These are phyloP conservation scores for Apiotrichum siamense DNA, from an alignment of 1,284 basidiomycete species.

Conservation along the genomic window DNA sequence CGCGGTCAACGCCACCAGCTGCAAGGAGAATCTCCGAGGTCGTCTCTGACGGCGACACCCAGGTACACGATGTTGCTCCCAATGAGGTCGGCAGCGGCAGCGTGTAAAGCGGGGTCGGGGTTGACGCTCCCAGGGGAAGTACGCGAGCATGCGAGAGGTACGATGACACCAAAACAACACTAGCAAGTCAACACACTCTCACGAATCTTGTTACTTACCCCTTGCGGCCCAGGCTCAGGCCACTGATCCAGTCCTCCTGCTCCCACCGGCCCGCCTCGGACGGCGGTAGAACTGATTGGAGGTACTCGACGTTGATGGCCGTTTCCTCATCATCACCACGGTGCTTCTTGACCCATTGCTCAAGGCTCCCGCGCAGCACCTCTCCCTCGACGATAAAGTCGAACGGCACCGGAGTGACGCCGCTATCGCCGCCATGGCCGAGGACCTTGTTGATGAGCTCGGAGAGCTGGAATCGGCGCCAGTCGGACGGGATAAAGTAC, in stretches of 20 bases:
- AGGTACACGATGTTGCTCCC: slow-evolving; percentile 65
- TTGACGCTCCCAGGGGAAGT: slow-evolving; percentile 52
- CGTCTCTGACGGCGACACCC: slow-evolving; percentile 51
- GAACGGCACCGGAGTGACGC: slow-evolving; percentile 71
- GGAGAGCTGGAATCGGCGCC: slow-evolving; percentile 93
- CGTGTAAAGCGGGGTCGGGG: slow-evolving; percentile 31
- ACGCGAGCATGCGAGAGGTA: slow-evolving; percentile 71
- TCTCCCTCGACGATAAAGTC: slow-evolving; percentile 86
- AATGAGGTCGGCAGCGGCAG: slow-evolving; percentile 44
- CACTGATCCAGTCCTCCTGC: slow-evolving; percentile 92
- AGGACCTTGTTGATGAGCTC: slow-evolving; percentile 95
- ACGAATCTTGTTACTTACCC: slow-evolving; percentile 67
- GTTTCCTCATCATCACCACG: slow-evolving; percentile 65
- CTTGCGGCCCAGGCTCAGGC: slow-evolving; percentile 62
- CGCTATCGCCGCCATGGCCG: slow-evolving; percentile 49
- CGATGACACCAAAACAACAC: slow-evolving; percentile 69
- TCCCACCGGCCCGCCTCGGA: slow-evolving; percentile 71
- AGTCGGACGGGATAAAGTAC: slow-evolving; percentile 86
- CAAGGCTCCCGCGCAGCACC: slow-evolving; percentile 67
- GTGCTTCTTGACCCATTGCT: slow-evolving; percentile 69
- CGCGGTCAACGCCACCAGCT: slow-evolving; percentile 78
- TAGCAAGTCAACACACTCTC: slow-evolving; percentile 23
- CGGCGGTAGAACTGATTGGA: slow-evolving; percentile 86
- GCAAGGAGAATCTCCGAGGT: slow-evolving; percentile 53
- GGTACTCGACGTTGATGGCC: slow-evolving; percentile 88